phyloP scores from a whole-genome alignment of 2,329 filamentous ascomycete genomes.

The Aspergillus brunneoviolaceus region DNA sequence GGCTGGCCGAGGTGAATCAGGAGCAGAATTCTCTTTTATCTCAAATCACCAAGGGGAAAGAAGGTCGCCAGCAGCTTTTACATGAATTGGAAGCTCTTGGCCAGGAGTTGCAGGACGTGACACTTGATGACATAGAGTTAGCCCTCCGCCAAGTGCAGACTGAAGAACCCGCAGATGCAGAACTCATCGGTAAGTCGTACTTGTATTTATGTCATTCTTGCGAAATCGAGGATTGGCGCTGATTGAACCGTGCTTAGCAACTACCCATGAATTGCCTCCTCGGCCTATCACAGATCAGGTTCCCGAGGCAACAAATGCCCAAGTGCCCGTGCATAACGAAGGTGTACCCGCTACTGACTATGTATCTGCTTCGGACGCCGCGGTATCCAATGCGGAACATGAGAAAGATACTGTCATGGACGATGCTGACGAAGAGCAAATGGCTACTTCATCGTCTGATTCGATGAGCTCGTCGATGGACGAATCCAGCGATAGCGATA shows the following conservation, averaged over 20 bases:
- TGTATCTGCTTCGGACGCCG: background rate
- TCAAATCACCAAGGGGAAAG: conserved; percentile 48
- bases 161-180: conserved; percentile 14
- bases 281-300: background rate
- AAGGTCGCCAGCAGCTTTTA: conserved; percentile 45
- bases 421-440: conserved; percentile 15
- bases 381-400: background rate
- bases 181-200: conserved; percentile 22
- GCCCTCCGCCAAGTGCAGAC: conserved; percentile 25
- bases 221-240: background rate
- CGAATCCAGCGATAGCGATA: conserved; percentile 36
- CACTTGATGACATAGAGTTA: conserved; percentile 46
- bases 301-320: background rate
- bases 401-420: conserved; percentile 9
- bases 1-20: conserved; percentile 32
- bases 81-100: conserved; percentile 51
- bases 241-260: conserved; percentile 8
- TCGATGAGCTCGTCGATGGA: conserved; percentile 40
- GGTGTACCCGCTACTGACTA: background rate
- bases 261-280: background rate
- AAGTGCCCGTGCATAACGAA: background rate
- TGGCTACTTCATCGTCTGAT: conserved; percentile 28
- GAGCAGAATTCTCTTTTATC: conserved; percentile 43
- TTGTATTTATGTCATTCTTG: background rate
- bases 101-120: conserved; percentile 49